A percentile compares a stretch with the other conserved stretches of the same genome.
phyloP scores from a whole-genome alignment of 169 alveolate genomes.

The Plasmodium cynomolgi region DNA sequence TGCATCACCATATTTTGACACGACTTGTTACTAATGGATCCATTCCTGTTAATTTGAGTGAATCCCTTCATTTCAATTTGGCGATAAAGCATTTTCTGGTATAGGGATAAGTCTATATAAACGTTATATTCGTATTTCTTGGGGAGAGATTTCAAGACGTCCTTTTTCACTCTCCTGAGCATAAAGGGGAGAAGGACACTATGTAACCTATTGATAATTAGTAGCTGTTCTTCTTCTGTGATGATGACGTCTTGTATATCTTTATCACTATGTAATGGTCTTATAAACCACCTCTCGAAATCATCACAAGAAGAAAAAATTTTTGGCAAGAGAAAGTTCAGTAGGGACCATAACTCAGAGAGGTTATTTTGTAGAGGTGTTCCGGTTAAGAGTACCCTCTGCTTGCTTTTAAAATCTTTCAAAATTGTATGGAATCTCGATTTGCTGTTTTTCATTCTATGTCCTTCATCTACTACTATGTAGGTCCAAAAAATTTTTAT shows the following conservation, averaged over 20 bases:
- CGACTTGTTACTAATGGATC: slow-evolving; percentile 18
- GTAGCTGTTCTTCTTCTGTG: slow-evolving; percentile 51
- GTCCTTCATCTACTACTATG: slow-evolving; percentile 99
- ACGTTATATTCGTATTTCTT: slow-evolving; percentile 93
- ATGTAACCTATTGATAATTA: slow-evolving; percentile 93
- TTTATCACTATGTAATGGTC: slow-evolving; percentile 55
- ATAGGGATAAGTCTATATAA: slow-evolving; percentile 92
- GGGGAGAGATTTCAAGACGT: slow-evolving; percentile 97
- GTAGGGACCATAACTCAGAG: slow-evolving; percentile 99
- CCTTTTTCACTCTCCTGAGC: slow-evolving; percentile 98
- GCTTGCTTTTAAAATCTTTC: slow-evolving; percentile 92
- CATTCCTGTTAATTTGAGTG: slow-evolving; percentile 77
- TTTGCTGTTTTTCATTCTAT: slow-evolving; percentile 97
- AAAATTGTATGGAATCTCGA: slow-evolving; percentile 93
- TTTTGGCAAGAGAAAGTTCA: slow-evolving; percentile 98
- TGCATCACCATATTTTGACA: slow-evolving; percentile 96
- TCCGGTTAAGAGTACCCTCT: slow-evolving; percentile 97
- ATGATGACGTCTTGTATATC: slow-evolving; percentile 8
- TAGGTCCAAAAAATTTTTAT: slow-evolving; percentile 93
- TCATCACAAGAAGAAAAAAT: slow-evolving; percentile 96
- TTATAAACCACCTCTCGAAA: slow-evolving; percentile 96
- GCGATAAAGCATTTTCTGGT: slow-evolving; percentile 94
- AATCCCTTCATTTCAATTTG: slow-evolving; percentile 89
- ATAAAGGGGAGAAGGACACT: slow-evolving; percentile 96
- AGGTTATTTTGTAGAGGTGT: slow-evolving; percentile 99